Evolutionary conservation across 108 stramenopile species (phyloP), one percentile per base, ranked within the genome.

Genomic region (Pinguiococcus pyrenoidosus): DNA sequence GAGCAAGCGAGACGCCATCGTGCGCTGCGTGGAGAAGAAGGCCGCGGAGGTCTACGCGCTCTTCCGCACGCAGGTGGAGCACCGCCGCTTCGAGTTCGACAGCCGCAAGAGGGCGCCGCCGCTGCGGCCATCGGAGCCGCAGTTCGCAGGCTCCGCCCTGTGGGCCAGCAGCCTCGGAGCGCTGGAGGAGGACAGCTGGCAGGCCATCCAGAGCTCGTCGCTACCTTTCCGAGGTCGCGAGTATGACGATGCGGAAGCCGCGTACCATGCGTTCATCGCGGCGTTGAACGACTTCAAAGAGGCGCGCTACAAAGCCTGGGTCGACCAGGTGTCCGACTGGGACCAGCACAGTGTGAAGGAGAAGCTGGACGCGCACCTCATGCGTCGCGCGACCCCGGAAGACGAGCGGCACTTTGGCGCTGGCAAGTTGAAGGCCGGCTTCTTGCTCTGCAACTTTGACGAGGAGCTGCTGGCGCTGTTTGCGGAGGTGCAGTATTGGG

Each of bases 91-190:
- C 16, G 68, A 77, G 42, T 79, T 79, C 33, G 77, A 79, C 21
- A 51, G 59, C 30, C 36, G 62, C 8, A 26, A 59, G 20, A 39
- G 55, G 18, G 23, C 33, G 16, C 77, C 75, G 3, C 73, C 77
- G 20, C 66, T 76, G 21, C 60, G 73, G 13, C 37, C 66, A 28
- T 56, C 71, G 28, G 75, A 79, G 60, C 77, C 77, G 0, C 44
- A 44, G 22, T 79, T 47, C 23, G 75, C 75, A 9, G 77, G 75
- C 14, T 68, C 73, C 2, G 77, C 77, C n/a, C 62, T 79, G 25
- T 79, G 77, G 77, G 73, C 75, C 1, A 41, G 45, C n/a, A 29
- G 32, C 32, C 30, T 55, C 12, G 42, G 42, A 4, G 17, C 16
- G 18, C 28, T 46, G 27, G 59, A 52, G 20, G 1, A 22, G 37